Conservation (phyloP, 192 early-diverging fungal genomes). For the Coemansia sp. region DNA sequence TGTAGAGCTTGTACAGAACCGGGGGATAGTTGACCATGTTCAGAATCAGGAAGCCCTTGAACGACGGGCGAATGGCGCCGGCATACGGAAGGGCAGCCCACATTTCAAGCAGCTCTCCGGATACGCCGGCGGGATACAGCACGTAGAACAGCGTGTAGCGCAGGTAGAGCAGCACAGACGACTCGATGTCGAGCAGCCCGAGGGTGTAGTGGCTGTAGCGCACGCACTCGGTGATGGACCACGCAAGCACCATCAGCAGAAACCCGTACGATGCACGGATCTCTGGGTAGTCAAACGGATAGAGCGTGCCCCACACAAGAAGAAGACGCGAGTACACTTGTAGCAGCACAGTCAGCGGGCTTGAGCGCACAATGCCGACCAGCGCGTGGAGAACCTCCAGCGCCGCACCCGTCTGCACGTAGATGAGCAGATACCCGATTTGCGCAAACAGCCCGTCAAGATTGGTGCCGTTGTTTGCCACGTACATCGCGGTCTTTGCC, state of each 20-base stretch:
- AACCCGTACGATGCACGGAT: conserved; percentile 67
- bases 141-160: conserved; percentile 95
- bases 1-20: conserved; percentile 85
- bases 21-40: conserved; percentile 66
- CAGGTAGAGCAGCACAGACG: conserved; percentile 27
- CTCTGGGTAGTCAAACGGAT: conserved; percentile 68
- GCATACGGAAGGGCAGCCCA: conserved; percentile 69
- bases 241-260: conserved; percentile 84
- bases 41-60: conserved; percentile 62
- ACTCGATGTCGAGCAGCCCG: conserved; percentile 62
- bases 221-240: conserved; percentile 88
- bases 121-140: conserved; percentile 89
- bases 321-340: conserved; percentile 88
- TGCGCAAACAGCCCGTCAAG: conserved; percentile 62
- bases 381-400: conserved; percentile 72
- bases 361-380: conserved; percentile 76
- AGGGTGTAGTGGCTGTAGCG: conserved; percentile 91
- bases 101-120: conserved; percentile 77
- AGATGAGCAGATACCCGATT: conserved; percentile 62
- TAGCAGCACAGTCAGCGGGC: conserved; percentile 74
- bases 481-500: conserved; percentile 54
- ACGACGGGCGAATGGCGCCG: conserved; percentile 48
- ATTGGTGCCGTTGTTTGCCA: conserved; percentile 58
- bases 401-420: conserved; percentile 80
- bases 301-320: conserved; percentile 79